Evolutionary conservation across 495 filamentous ascomycete species (phyloP).

Genomic region (Achaetomiella virescens): DNA sequence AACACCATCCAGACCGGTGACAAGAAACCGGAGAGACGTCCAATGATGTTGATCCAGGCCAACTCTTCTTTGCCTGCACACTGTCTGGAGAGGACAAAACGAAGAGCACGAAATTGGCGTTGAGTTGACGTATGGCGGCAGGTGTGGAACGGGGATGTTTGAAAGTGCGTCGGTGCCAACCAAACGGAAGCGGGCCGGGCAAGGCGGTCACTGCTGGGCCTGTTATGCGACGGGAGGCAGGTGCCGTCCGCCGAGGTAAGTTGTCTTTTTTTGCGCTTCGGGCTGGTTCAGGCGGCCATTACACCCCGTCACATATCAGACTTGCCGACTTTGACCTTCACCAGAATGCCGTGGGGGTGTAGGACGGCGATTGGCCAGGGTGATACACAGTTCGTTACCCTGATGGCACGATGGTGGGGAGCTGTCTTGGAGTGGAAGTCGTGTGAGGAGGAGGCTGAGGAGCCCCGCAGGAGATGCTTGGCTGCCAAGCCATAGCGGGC

Average conservation of each 20-base stretch:
- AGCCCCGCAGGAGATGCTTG: background rate
- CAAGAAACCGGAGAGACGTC: too few relatives aligned
- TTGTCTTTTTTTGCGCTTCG: background rate
- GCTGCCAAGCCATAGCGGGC: conserved; percentile 7
- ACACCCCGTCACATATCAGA: conserved; percentile 20
- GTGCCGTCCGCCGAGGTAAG: background rate
- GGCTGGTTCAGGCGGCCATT: background rate
- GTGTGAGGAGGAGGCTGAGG: conserved; percentile 1
- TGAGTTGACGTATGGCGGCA: background rate
- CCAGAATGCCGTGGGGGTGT: conserved; percentile 18
- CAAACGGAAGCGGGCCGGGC: conserved; percentile 10
- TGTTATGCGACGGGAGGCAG: background rate
- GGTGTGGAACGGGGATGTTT: background rate
- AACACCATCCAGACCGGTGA: too few relatives aligned
- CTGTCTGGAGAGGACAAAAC: too few relatives aligned
- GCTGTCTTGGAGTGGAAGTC: too few relatives aligned
- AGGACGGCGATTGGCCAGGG: conserved; percentile 8
- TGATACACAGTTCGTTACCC: conserved; percentile 16
- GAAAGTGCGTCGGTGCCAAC: background rate
- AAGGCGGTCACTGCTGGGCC: background rate
- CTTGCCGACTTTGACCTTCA: background rate
- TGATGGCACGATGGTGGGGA: conserved; percentile 10
- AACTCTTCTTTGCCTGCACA: too few relatives aligned
- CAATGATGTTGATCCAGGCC: too few relatives aligned
- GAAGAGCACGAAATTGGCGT: background rate